These are phyloP conservation scores for Penicillium brevicompactum DNA, from an alignment of 2,329 filamentous ascomycete genomes.

Conservation along the genomic window DNA sequence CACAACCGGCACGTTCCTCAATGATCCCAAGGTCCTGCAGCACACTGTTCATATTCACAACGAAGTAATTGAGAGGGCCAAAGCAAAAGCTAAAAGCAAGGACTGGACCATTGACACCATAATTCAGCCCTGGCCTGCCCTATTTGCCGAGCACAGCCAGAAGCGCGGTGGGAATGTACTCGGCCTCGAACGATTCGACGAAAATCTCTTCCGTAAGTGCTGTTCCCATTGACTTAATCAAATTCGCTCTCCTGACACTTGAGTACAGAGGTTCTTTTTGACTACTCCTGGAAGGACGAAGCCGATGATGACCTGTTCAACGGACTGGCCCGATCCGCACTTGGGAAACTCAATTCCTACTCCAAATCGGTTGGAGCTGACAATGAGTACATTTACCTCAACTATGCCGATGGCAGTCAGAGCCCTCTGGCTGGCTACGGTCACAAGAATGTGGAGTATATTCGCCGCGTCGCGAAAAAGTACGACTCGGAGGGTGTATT, in stretches of 20 bases:
- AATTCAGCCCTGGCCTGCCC: conserved; percentile 47
- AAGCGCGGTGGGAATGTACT: conserved; percentile 41
- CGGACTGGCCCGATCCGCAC: conserved; percentile 28
- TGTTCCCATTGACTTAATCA: too few relatives aligned
- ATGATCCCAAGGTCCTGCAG: background rate
- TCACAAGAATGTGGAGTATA: conserved; percentile 36
- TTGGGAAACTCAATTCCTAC: conserved; percentile 34
- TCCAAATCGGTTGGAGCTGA: conserved; percentile 25
- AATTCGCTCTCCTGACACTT: conserved; percentile 24
- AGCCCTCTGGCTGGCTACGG: conserved; percentile 48
- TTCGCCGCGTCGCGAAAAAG: conserved; percentile 21
- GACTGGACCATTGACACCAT: conserved; percentile 27
- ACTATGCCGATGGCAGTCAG: conserved; percentile 50
- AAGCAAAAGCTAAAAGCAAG: conserved; percentile 11
- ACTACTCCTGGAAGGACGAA: conserved; percentile 27
- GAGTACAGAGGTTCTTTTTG: conserved; percentile 23
- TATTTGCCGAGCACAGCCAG: conserved; percentile 36
- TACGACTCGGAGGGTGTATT: conserved; percentile 33
- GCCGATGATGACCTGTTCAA: conserved; percentile 40
- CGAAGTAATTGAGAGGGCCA: conserved; percentile 19
- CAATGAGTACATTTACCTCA: conserved; percentile 47
- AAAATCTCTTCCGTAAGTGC: conserved; percentile 27
- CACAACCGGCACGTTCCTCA: background rate
- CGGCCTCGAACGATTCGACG: conserved; percentile 35
- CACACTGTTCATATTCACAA: background rate